Base-by-base conservation (phyloP, 768 basidiomycete species). In the Calocybe indica region DNA sequence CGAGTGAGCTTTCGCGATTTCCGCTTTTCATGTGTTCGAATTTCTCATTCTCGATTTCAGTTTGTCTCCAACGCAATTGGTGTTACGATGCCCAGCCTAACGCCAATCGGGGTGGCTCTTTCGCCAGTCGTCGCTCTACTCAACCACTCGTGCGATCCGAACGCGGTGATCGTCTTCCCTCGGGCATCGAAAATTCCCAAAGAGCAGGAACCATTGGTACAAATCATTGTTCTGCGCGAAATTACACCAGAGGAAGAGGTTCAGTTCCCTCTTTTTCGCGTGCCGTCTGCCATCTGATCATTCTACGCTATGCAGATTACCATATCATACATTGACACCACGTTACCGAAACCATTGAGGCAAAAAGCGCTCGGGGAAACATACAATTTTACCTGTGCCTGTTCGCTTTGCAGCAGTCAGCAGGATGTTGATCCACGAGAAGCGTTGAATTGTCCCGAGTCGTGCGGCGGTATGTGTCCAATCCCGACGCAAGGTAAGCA, bases 11-110 rank as follows among this genome's bases (percentile, higher is more conserved):
- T 5, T 22, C 37, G 12, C 53, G 30, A 40, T 37, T 29, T 35
- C 30, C 33, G 32, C 45, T 13, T 9, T 43, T 37, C 22, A 28
- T 7, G 15, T 34, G 6, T 33, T 14, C 40, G 33, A 43, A 35
- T 55, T n/a, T 43, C 41, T 28, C 5, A 14, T 11, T 43, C 41
- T 31, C 5, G 28, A 14, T 52, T 22, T 22, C 22, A 98, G 93
- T 93, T 97, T 61, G 79, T 82, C 7, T 88, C 90, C 6, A 99
- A 99, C 61, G 85, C 95, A 0, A 88, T 97, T 59, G 86, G 93
- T 0, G 67, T 96, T 7, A 85, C 92, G 1, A 78, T 85, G 0
- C 82, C 88, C 0, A 76, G 87, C 4, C 70, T 98, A 11, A 76
- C 80, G 2, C 86, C 93, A 0, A 71, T 97, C 33, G 95, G 95